Evolutionary conservation across 2,329 filamentous ascomycete species (phyloP).

Genomic region (Cercospora canescens): DNA sequence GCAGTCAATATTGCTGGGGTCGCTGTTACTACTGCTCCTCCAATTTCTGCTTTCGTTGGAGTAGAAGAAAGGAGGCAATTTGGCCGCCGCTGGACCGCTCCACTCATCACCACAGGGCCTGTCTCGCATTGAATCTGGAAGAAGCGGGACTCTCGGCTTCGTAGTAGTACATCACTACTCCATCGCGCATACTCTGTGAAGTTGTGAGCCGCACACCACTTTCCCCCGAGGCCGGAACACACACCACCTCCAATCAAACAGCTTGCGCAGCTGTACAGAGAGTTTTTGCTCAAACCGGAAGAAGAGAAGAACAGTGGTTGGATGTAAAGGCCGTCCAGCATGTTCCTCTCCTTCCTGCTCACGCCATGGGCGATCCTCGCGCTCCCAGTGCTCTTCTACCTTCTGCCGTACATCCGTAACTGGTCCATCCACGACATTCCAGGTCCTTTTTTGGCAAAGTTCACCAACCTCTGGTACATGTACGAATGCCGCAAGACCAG

Average conservation of each 20-base stretch:
- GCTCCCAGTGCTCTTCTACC: conserved; percentile 55
- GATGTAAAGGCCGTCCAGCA: conserved; percentile 18
- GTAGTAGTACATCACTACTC: not conserved
- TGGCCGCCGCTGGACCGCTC: not conserved
- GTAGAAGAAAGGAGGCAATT: not conserved
- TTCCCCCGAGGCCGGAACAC: not conserved
- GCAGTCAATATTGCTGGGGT: not conserved
- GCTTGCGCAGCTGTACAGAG: not conserved
- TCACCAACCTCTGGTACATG: conserved; percentile 81
- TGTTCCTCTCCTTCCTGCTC: conserved; percentile 44
- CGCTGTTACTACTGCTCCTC: not conserved
- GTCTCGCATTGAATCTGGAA: not conserved
- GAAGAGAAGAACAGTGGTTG: not conserved
- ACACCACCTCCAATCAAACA: not conserved
- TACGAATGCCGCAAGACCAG: conserved; percentile 61
- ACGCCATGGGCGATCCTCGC: conserved; percentile 51
- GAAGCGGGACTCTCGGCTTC: conserved; percentile 1
- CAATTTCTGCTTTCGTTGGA: not conserved
- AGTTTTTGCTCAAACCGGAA: not conserved
- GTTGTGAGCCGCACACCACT: not conserved
- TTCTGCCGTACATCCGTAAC: conserved; percentile 62
- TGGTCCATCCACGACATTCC: conserved; percentile 58
- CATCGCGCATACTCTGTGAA: not conserved
- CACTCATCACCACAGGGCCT: not conserved
- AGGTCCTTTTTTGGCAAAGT: conserved; percentile 63